Base-by-base conservation (phyloP, 2,329 filamentous ascomycete species). In the Lomentospora prolificans region DNA sequence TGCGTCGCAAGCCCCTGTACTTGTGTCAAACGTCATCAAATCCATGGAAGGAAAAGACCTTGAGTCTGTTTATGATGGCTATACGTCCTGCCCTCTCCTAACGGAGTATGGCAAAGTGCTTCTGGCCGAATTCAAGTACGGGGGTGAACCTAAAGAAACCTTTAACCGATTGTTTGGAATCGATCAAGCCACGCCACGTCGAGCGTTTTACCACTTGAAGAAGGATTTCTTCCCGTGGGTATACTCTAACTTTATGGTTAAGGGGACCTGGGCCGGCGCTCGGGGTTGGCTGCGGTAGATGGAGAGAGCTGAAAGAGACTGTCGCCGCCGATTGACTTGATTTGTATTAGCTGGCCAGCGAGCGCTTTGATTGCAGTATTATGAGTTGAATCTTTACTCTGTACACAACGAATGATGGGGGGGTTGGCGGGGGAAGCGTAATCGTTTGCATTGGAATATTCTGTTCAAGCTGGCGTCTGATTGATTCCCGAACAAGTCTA, bases 171-270 rank as follows among this genome's bases (percentile, higher is more conserved):
- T 66, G 63, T 66, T 84, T 12, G 81, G 80, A 1, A 71, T 84
- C 5, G 80, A 85, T 61, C 82, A 85, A 65, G 74, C 65, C 0
- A 67, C 67, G 8, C 82, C 82, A 2, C 73, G 80, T 3, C 73
- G 75, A 3, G 69, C 75, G 0, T 85, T 85, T 63, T 85, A 81
- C 60, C 70, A 84, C 61, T 61, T 85, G 48, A 85, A 85, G 72
- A 85, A 82, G 68, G 76, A 84, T 62, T 85, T 85, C 62, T 85
- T 85, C 67, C 82, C 82, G 0, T 85, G 81, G 81, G 81, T 85
- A 2, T 85, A 85, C 66, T 75, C 73, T 55, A 75, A 78, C 36
- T 74, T 72, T 36, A 77, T 83, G 75, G 74, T 85, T 5, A 84
- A 81, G 68, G 82, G 81, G 4, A 79, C 72, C 6, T 85, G 82